A percentile compares a stretch with the other conserved stretches of the same genome.
Evolutionary conservation across 106 monocot species (phyloP).

Genomic region (Dendrobium chrysotoxum): DNA sequence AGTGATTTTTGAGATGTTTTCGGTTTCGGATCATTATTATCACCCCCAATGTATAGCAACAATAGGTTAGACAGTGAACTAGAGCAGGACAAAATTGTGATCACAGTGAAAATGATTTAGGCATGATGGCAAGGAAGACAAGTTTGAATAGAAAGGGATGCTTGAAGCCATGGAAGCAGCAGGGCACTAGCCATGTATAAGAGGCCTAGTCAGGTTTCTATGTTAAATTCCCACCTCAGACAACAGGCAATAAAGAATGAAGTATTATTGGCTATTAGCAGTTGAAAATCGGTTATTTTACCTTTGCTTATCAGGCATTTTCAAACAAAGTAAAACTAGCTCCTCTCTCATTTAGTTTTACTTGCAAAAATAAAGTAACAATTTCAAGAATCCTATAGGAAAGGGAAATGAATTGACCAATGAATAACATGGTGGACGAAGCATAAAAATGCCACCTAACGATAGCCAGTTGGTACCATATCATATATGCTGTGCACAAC

Average conservation of each 20-base stretch:
- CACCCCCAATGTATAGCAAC: too few relatives aligned
- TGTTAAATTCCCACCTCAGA: not conserved
- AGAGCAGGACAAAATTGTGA: too few relatives aligned
- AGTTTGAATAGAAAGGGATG: not conserved
- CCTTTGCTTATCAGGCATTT: not conserved
- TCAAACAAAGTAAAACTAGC: too few relatives aligned
- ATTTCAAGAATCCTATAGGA: not conserved
- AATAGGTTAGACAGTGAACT: too few relatives aligned
- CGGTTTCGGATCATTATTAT: too few relatives aligned
- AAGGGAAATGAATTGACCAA: not conserved
- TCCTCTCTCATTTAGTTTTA: not conserved
- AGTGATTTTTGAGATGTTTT: too few relatives aligned
- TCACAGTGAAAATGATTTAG: too few relatives aligned
- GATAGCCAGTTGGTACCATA: not conserved
- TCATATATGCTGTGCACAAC: not conserved
- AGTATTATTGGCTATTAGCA: not conserved
- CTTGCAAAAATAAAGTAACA: not conserved
- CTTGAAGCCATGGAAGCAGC: not conserved
- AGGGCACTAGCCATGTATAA: not conserved
- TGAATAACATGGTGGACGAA: not conserved
- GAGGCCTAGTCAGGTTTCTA: not conserved
- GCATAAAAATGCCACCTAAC: not conserved
- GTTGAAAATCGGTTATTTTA: not conserved
- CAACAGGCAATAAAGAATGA: not conserved
- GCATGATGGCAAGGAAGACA: not conserved